These are phyloP conservation scores for Ilex aquifolium DNA, from an alignment of 257 asterid species.

Conservation along the genomic window DNA sequence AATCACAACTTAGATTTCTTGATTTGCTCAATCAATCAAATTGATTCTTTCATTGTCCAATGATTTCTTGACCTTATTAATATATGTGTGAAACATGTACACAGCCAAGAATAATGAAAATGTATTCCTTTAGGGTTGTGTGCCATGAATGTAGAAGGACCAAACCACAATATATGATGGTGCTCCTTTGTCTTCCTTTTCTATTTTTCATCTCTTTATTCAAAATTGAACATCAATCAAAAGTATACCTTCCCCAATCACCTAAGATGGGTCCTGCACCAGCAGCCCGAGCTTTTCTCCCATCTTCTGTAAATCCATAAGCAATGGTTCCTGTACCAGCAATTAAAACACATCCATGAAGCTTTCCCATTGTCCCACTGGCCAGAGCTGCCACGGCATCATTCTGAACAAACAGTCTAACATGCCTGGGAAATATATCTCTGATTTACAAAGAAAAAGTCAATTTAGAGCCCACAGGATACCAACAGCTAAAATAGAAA, in stretches of 20 bases:
- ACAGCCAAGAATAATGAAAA: too few relatives aligned
- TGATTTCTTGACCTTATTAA: too few relatives aligned
- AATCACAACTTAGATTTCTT: too few relatives aligned
- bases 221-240: neutral
- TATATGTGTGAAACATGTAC: too few relatives aligned
- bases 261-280: constrained; percentile 93
- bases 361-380: constrained; percentile 85
- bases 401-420: constrained; percentile 64
- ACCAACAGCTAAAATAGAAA: neutral
- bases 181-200: too few relatives aligned
- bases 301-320: constrained; percentile 79
- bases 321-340: constrained; percentile 93
- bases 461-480: constrained; percentile 2
- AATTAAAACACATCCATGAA: constrained; percentile 83
- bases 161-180: too few relatives aligned
- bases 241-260: constrained; percentile 81
- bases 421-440: constrained; percentile 75
- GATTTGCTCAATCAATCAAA: too few relatives aligned
- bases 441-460: constrained; percentile 22
- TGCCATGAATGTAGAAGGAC: too few relatives aligned
- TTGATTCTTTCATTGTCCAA: too few relatives aligned
- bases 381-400: constrained; percentile 91
- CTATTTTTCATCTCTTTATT: too few relatives aligned
- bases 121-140: too few relatives aligned
- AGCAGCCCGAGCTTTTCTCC: constrained; percentile 83